Conservation (phyloP, 208 protist species). For the Jaenimonas drosophilae region DNA sequence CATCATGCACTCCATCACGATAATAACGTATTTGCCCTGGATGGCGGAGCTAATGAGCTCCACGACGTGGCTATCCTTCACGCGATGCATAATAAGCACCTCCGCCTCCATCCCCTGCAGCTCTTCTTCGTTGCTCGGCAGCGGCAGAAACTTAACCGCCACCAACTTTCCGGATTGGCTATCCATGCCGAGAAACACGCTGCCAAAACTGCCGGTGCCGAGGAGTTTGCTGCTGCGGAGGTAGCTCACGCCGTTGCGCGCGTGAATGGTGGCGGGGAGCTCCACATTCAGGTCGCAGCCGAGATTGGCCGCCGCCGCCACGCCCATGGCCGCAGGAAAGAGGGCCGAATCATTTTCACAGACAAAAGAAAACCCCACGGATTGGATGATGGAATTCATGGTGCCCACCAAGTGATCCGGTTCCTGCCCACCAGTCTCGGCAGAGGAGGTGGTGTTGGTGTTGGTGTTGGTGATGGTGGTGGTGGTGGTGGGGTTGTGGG, state of each 20-base stretch:
- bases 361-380: slow-evolving; percentile 20
- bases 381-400: slow-evolving; percentile 30
- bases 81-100: slow-evolving; percentile 67
- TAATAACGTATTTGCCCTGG: slow-evolving; percentile 47
- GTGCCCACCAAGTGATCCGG: background rate
- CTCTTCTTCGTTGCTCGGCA: slow-evolving; percentile 55
- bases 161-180: slow-evolving; percentile 64
- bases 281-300: slow-evolving; percentile 6
- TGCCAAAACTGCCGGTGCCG: slow-evolving; percentile 79
- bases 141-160: slow-evolving; percentile 78
- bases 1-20: slow-evolving; percentile 90
- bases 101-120: slow-evolving; percentile 63
- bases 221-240: slow-evolving; percentile 68
- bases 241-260: slow-evolving; percentile 72
- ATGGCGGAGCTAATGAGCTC: slow-evolving; percentile 83
- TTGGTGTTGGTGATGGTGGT: too few relatives aligned
- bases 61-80: slow-evolving; percentile 82
- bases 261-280: slow-evolving; percentile 44
- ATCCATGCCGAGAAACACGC: slow-evolving; percentile 83
- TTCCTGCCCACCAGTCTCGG: background rate
- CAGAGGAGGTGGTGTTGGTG: too few relatives aligned
- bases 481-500: too few relatives aligned
- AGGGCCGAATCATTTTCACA: too few relatives aligned
- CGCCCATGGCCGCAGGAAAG: background rate
- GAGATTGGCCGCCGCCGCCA: background rate